Evolutionary conservation across 495 filamentous ascomycete genomes (phyloP).

Genomic region (Neurospora tetraspora): DNA sequence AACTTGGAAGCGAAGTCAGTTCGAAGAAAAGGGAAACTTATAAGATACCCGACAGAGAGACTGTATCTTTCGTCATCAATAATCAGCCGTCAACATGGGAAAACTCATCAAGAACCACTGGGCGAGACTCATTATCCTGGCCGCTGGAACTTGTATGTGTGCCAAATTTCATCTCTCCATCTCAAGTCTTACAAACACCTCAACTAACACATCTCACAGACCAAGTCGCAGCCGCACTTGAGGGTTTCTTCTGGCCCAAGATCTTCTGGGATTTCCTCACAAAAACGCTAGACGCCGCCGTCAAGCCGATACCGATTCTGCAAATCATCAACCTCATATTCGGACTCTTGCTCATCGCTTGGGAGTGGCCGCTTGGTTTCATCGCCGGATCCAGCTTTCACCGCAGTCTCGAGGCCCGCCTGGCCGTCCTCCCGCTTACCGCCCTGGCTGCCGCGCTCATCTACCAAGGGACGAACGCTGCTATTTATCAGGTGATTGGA

Average conservation of each 20-base stretch:
- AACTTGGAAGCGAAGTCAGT: not conserved
- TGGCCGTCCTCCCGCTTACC: constrained; percentile 73
- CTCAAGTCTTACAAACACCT: not conserved
- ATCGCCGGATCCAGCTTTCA: constrained; percentile 62
- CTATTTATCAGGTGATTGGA: constrained; percentile 84
- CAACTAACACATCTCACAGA: constrained; percentile 35
- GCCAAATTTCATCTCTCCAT: not conserved
- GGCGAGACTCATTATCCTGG: constrained; percentile 84
- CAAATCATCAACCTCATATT: constrained; percentile 94
- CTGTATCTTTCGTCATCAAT: not conserved
- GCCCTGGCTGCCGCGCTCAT: constrained; percentile 65
- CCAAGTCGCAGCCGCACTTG: constrained; percentile 74
- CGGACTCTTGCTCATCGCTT: constrained; percentile 68
- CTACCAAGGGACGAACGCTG: constrained; percentile 89
- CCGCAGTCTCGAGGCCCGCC: constrained; percentile 74
- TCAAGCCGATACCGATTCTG: constrained; percentile 78
- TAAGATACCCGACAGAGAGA: no score
- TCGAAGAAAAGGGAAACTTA: not conserved
- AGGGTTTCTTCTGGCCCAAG: constrained; percentile 97
- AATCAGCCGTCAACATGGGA: constrained; percentile 56
- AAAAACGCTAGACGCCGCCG: constrained; percentile 76
- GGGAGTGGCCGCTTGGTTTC: constrained; percentile 80
- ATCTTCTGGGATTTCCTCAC: constrained; percentile 97
- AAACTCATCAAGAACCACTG: constrained; percentile 98
- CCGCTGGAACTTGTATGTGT: constrained; percentile 69